Percentiles rank a stretch among this genome's conserved stretches.
Conservation (phyloP, 805 yeast species). For the Candida railenensis region DNA sequence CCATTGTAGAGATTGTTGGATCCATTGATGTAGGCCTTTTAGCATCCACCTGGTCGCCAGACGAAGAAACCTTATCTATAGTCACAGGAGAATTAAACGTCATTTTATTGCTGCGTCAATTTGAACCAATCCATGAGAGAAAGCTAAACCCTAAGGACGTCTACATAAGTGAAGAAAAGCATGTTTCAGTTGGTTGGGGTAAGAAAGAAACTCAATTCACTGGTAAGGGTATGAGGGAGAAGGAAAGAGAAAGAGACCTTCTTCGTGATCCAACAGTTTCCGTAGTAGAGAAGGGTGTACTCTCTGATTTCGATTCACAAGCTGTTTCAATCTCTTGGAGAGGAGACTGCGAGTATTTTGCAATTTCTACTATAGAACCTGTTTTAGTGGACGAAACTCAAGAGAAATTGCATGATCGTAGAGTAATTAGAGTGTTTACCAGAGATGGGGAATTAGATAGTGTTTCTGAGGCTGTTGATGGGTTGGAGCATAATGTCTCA, state of each 20-base stretch:
- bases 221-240: conserved; percentile 86
- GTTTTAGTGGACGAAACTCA: conserved; percentile 39
- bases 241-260: conserved; percentile 59
- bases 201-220: conserved; percentile 93
- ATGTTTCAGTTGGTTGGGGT: conserved; percentile 99
- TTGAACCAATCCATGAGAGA: conserved; percentile 77
- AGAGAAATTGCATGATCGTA: conserved; percentile 43
- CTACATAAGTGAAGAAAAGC: conserved; percentile 56
- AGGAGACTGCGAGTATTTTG: conserved; percentile 87
- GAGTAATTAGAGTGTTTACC: conserved; percentile 80
- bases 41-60: conserved; percentile 85
- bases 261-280: conserved; percentile 87
- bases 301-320: conserved; percentile 54
- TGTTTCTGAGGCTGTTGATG: conserved; percentile 87
- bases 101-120: conserved; percentile 66
- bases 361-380: conserved; percentile 62
- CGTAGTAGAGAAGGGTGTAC: conserved; percentile 65
- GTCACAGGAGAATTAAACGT: conserved; percentile 62
- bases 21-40: conserved; percentile 72
- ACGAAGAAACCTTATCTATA: conserved; percentile 80
- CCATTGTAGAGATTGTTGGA: conserved; percentile 76
- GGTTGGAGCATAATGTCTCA: conserved; percentile 66
- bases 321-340: conserved; percentile 76
- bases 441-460: conserved; percentile 77
- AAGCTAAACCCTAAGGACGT: conserved; percentile 62